Base-by-base conservation (phyloP, 1,284 basidiomycete genomes). In the Violaceomyces palustris region DNA sequence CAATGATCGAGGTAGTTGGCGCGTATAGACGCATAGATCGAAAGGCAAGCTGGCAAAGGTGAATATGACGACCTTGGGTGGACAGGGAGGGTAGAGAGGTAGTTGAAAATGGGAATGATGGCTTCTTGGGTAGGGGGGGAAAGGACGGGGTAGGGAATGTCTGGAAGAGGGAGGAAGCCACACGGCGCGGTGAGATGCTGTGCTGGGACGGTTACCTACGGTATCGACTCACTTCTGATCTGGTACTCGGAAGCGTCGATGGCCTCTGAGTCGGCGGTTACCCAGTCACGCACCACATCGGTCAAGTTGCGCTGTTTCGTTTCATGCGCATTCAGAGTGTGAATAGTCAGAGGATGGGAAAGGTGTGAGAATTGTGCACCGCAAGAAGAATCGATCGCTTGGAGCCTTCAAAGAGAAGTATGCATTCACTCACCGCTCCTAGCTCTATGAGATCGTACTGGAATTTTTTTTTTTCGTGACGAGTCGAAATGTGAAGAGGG, bases 361-460 rank as follows among this genome's bases (percentile, higher is more conserved):
- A n/a, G n/a, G n/a, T n/a, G n/a, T n/a, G n/a, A n/a, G n/a, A n/a
- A n/a, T n/a, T n/a, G n/a, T n/a, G n/a, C n/a, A n/a, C n/a, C n/a
- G n/a, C n/a, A n/a, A n/a, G n/a, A n/a, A n/a, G n/a, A n/a, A n/a
- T n/a, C n/a, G n/a, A n/a, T n/a, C n/a, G n/a, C n/a, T n/a, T n/a
- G n/a, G n/a, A n/a, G n/a, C n/a, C n/a, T n/a, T n/a, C n/a, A n/a
- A n/a, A n/a, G n/a, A n/a, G n/a, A n/a, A n/a, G n/a, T n/a, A n/a
- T n/a, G n/a, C n/a, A n/a, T n/a, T n/a, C n/a, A n/a, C n/a, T n/a
- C n/a, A n/a, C n/a, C 2, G 64, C 58, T 18, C 68, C 69, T 10
- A 59, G 45, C 26, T 72, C 69, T 35, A 66, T 50, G 15, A 72
- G 52, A 29, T 64, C 56, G 43, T 63, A 41, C n/a, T n/a, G n/a